These are phyloP conservation scores for Davidsoniella eucalypti DNA, from an alignment of 2,329 filamentous ascomycete genomes.

Conservation along the genomic window DNA sequence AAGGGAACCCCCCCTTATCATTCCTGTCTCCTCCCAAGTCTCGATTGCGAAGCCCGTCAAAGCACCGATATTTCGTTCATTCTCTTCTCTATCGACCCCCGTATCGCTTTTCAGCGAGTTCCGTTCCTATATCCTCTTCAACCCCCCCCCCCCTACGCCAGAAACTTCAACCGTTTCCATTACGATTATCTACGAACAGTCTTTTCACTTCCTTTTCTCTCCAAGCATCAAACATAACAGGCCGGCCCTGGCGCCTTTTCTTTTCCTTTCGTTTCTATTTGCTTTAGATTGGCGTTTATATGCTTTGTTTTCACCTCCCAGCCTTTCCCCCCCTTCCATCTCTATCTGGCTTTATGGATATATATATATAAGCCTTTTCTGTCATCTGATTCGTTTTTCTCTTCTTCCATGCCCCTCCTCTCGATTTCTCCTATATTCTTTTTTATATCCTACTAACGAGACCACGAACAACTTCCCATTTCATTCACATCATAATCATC, in stretches of 20 bases:
- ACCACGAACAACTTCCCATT: not conserved
- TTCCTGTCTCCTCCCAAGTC: no score
- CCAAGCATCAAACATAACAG: not conserved
- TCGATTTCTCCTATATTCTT: not conserved
- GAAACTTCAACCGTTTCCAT: no score
- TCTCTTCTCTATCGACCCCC: no score
- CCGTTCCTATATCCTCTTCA: no score
- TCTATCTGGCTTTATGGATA: not conserved
- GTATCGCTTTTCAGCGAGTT: no score
- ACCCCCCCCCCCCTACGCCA: no score
- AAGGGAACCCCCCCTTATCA: no score
- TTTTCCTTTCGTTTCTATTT: not conserved
- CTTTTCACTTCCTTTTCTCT: not conserved
- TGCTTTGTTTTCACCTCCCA: not conserved
- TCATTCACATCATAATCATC: slow-evolving; percentile 5
- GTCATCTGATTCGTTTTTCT: not conserved
- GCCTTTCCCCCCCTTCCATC: not conserved
- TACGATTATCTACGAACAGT: no score
- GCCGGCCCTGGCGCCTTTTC: not conserved
- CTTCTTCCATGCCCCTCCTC: no score
- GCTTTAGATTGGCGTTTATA: not conserved
- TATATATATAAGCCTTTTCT: not conserved
- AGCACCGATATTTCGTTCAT: no score
- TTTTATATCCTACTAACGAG: not conserved
- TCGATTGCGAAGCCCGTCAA: no score